These are phyloP conservation scores for Peronospora farinosa DNA, from an alignment of 352 stramenopile species.

Conservation along the genomic window DNA sequence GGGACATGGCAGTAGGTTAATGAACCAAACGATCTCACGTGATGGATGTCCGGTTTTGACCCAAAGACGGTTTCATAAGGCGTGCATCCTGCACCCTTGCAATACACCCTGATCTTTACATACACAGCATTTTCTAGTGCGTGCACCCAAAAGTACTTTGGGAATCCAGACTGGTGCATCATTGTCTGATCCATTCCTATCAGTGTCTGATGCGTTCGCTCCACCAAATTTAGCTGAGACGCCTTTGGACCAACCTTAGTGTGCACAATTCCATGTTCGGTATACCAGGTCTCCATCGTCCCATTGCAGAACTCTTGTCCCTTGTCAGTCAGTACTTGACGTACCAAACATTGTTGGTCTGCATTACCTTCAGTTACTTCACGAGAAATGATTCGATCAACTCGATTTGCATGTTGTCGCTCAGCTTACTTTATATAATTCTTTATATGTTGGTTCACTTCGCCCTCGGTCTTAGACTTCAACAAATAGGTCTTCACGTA, in stretches of 20 bases:
- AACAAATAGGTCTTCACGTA: conserved; percentile 3
- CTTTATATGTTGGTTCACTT: conserved; percentile 3
- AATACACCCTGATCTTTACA: background rate
- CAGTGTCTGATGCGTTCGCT: background rate
- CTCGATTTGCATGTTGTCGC: background rate
- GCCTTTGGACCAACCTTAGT: background rate
- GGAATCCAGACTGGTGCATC: background rate
- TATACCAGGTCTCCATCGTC: background rate
- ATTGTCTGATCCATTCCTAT: background rate
- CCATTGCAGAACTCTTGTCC: background rate
- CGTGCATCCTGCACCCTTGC: background rate
- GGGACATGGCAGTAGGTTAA: no score
- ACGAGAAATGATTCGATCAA: background rate
- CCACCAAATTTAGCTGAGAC: background rate
- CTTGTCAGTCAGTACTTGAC: conserved; percentile 10
- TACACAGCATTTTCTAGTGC: conserved; percentile 2
- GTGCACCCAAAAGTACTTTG: background rate
- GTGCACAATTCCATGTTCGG: background rate
- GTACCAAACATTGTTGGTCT: no score
- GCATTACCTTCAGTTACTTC: background rate
- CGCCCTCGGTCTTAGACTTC: background rate
- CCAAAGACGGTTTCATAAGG: no score
- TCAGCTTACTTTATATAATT: conserved; percentile 1
- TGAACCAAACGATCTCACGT: no score
- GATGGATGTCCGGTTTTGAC: no score